A percentile compares a stretch with the other conserved stretches of the same genome.
phyloP scores from a whole-genome alignment of 2,329 filamentous ascomycete species.

The Cordyceps cateniannulata region DNA sequence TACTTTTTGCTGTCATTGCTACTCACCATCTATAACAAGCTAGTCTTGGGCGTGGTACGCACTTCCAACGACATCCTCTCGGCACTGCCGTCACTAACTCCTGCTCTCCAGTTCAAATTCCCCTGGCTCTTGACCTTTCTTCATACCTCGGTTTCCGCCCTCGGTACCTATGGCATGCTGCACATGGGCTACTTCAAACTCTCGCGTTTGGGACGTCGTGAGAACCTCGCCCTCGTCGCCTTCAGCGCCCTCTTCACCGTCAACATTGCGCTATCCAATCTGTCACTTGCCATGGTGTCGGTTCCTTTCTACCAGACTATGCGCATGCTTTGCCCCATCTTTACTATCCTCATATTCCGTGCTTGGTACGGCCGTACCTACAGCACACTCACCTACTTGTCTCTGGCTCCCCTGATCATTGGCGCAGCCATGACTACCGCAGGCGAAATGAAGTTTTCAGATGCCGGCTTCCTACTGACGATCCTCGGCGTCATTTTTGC shows the following conservation, averaged over 20 bases:
- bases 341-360: constrained; percentile 56
- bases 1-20: constrained; percentile 44
- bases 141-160: constrained; percentile 49
- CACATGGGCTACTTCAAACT: constrained; percentile 46
- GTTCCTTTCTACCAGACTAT: constrained; percentile 62
- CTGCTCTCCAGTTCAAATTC: constrained; percentile 42
- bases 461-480: constrained; percentile 48
- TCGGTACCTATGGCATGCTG: constrained; percentile 49
- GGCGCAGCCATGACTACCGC: constrained; percentile 54
- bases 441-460: constrained; percentile 58
- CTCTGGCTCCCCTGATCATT: constrained; percentile 53
- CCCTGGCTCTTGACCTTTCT: constrained; percentile 56
- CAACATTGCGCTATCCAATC: constrained; percentile 59
- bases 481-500: constrained; percentile 48
- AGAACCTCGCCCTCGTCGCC: constrained; percentile 48
- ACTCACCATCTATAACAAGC: constrained; percentile 54
- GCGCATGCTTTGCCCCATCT: constrained; percentile 54
- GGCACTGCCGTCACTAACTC: neutral
- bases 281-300: constrained; percentile 55
- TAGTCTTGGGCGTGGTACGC: constrained; percentile 45
- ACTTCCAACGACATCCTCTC: neutral
- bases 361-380: constrained; percentile 49
- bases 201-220: constrained; percentile 43
- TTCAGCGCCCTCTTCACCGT: constrained; percentile 57
- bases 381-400: constrained; percentile 49